These are phyloP conservation scores for Paraurostyla sp. DNA, from an alignment of 73 alveolate genomes.

Conservation along the genomic window DNA sequence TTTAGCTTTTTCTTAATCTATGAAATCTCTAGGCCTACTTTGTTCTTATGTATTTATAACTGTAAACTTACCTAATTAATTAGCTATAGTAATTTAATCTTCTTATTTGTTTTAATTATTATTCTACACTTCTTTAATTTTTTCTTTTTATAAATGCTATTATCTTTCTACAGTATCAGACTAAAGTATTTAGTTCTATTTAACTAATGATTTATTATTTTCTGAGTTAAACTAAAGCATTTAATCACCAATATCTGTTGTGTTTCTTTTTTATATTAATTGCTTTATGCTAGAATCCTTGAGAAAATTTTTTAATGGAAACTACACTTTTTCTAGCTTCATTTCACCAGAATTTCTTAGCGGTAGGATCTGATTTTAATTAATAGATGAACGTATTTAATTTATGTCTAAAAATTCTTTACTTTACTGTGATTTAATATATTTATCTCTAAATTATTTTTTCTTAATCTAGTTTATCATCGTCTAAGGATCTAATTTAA, in stretches of 20 bases:
- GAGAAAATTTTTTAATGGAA: slow-evolving; percentile 4
- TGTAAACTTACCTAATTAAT: no score
- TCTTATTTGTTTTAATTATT: no score
- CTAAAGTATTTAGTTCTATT: background rate
- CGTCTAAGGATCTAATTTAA: slow-evolving; percentile 14
- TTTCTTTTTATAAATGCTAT: background rate
- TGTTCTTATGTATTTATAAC: no score
- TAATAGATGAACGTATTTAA: background rate
- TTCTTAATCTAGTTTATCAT: background rate
- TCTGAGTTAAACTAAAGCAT: no score
- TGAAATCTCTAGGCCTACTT: no score
- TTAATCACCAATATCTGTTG: no score
- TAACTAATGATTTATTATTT: background rate
- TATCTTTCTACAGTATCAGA: background rate
- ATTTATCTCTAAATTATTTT: background rate
- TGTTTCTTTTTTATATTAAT: background rate
- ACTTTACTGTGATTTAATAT: background rate
- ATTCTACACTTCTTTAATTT: background rate
- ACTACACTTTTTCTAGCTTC: background rate
- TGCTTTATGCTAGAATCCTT: slow-evolving; percentile 13
- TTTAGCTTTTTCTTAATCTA: background rate
- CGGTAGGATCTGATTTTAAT: background rate
- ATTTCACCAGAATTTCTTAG: background rate
- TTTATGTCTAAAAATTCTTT: background rate
- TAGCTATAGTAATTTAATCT: no score